Base-by-base conservation (phyloP, 108 stramenopile genomes). In the Skeletonema tropicum region DNA sequence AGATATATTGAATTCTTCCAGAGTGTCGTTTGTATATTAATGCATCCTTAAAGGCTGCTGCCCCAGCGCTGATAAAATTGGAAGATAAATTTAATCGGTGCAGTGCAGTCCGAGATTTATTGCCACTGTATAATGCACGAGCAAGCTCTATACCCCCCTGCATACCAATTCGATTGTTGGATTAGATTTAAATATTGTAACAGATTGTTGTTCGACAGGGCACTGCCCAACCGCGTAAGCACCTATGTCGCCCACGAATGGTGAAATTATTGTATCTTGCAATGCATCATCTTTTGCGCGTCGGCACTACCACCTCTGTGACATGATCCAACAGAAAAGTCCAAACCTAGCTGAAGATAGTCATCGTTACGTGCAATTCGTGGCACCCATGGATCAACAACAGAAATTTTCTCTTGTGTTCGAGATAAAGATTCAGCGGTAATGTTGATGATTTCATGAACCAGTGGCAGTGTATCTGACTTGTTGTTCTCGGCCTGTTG, bases 11-110 rank as follows among this genome's bases (percentile, higher is more conserved):
- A 74, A 65, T 19, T 57, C 41, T 15, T 12, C 21, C 64, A 74
- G 57, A 6, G 63, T 64, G 2, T 62, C 41, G 55, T 74, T 74
- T 74, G 52, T 65, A 57, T 26, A 36, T 26, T 30, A 74, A 57
- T 7, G 64, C 64, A 5, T 57, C 12, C 55, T 14, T 49, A 14
- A 74, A 55, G 3, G 62, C 73, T 26, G 11, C 14, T 48, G 73
- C 73, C 17, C 64, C 73, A 31, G 65, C 64, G 15, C 57, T 32
- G 32, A 74, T 65, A 55, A 4, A 17, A 74, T 74, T 74, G 25
- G 49, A 19, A 15, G 73, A 65, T 26, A 74, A 45, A 65, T 74
- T 65, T n/a, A 74, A 31, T 12, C n/a, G 12, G 17, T 21, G 46
- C 19, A 74, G 64, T 46, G 64, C 73, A 10, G 73, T 65, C n/a